Evolutionary conservation across 495 filamentous ascomycete species (phyloP).

Genomic region (Xylaria scruposa): DNA sequence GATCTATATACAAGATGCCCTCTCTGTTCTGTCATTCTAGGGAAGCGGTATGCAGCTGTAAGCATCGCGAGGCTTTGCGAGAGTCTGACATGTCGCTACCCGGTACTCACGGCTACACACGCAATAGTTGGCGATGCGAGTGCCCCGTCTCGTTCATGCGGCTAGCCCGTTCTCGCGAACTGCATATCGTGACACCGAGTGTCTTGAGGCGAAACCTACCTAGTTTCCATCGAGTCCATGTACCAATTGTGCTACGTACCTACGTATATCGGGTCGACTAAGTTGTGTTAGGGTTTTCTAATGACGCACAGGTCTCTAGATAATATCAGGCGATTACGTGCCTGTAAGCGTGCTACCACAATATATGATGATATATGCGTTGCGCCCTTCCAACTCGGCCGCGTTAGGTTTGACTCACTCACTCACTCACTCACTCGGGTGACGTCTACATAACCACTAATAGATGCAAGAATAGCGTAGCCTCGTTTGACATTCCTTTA

Average conservation of each 20-base stretch:
- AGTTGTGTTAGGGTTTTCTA: background rate
- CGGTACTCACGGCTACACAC: conserved; percentile 4
- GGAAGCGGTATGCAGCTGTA: too few species aligned
- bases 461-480: background rate
- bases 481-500: background rate
- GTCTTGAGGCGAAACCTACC: background rate
- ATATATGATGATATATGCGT: too few species aligned
- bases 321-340: background rate
- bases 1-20: too few species aligned
- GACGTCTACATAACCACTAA: background rate
- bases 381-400: background rate
- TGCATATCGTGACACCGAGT: background rate
- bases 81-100: background rate
- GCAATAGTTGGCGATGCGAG: background rate
- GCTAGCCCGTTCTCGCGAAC: background rate
- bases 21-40: too few species aligned
- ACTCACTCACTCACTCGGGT: too few species aligned
- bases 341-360: background rate
- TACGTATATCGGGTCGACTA: background rate
- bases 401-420: background rate
- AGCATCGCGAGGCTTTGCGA: too few species aligned
- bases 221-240: background rate
- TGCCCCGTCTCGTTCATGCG: conserved; percentile 18
- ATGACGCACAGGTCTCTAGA: background rate
- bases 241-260: background rate